Percentiles rank a stretch among this genome's conserved stretches.
phyloP scores from a whole-genome alignment of 805 yeast species.

The Barnettozyma pratensis region DNA sequence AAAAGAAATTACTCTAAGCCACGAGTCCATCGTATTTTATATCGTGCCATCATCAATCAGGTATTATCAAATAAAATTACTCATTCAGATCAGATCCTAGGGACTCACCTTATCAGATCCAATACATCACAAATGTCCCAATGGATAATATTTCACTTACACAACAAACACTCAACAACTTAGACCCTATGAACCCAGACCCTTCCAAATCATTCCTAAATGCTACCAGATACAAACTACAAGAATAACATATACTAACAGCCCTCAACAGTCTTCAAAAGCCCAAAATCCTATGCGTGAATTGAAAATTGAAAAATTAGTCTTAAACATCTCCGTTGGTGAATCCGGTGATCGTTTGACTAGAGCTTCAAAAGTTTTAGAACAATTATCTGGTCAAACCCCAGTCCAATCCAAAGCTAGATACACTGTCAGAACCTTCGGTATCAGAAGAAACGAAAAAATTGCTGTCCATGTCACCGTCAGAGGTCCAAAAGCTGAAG shows the following conservation, averaged over 20 bases:
- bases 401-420: slow-evolving; percentile 99
- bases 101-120: no score
- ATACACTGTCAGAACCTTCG: slow-evolving; percentile 99
- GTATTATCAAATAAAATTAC: no score
- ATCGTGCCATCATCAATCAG: no score
- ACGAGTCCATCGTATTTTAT: no score
- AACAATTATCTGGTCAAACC: slow-evolving; percentile 99
- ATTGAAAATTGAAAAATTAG: slow-evolving; percentile 97
- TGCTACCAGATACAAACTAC: no score
- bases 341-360: slow-evolving; percentile 99
- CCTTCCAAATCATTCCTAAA: no score
- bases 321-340: slow-evolving; percentile 99
- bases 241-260: slow-evolving; percentile 14
- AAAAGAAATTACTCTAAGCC: no score
- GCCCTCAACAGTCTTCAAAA: slow-evolving; percentile 38
- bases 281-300: slow-evolving; percentile 97
- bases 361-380: slow-evolving; percentile 99
- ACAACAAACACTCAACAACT: no score
- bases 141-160: no score
- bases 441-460: slow-evolving; percentile 99
- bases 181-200: no score
- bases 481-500: slow-evolving; percentile 99
- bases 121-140: no score
- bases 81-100: no score
- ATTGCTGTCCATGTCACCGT: slow-evolving; percentile 98